Base-by-base conservation (phyloP, 2,329 filamentous ascomycete genomes). In the Sordariomycetes sp. region DNA sequence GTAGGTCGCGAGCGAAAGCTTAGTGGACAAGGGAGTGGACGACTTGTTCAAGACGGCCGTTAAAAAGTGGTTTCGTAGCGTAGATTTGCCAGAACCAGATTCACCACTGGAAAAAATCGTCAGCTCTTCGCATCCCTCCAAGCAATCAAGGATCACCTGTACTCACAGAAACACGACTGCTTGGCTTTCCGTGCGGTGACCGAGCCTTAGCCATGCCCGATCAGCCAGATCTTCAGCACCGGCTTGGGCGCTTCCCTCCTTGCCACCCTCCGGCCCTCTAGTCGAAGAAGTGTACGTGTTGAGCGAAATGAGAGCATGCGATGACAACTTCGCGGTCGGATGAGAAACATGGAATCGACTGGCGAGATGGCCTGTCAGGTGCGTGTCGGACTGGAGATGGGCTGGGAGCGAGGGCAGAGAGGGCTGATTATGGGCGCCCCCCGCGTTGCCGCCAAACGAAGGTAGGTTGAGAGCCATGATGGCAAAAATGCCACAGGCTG, bases 81-180 rank as follows among this genome's bases (percentile, higher is more conserved):
- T 98, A 1, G 92, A 95, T 66, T 98, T 98, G 48, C 92, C 92
- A 21, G 92, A 81, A 30, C 92, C 92, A 37, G 87, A 94, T 71
- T 98, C 92, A 58, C 92, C 92, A 45, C 88, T 95, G 45, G 32
- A 42, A 30, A 31, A 8, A 17, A 38, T 29, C 9, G 25, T 32
- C 21, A 37, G 32, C 16, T 6, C 5, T 25, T 17, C 11, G 6
- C 12, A 19, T 26, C 20, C 15, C 25, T 3, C 33, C n/a, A 32
- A 26, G 31, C 14, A 24, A 5, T 24, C 6, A 15, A 15, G 20
- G 23, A 21, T 27, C 12, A 12, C 15, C 10, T 14, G 16, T 14
- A 74, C 86, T 67, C 72, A 95, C 87, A 98, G 63, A 48, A 98
- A 96, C 3, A 95, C 71, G 34, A 94, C 67, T 2, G 88, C 85